Evolutionary conservation across 2,329 filamentous ascomycete species (phyloP), one percentile per base, ranked within the genome.

Genomic region (Aspergillus uvarum): DNA sequence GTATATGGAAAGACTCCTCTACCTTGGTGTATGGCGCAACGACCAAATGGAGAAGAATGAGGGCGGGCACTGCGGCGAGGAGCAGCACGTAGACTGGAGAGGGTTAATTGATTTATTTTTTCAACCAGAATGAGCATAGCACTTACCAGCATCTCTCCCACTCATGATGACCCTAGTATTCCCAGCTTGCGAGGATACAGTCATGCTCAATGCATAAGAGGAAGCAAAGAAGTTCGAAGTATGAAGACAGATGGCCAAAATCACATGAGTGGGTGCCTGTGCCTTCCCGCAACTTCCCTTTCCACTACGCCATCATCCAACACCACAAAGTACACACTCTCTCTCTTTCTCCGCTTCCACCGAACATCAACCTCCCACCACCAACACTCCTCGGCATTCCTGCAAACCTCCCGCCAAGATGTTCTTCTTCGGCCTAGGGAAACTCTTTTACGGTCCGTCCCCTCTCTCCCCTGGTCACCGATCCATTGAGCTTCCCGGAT

Each of bases 1-100:
- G 95, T 60, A 98, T 87, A 75, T 96, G 96, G 84, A 99, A 98
- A 0, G 94, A 98, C 77, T 99, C 95, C 76, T 99, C 95, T 61
- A 99, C 95, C 76, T 99, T 99, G 59, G 93, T 97, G 79, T 96
- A 94, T 0, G 95, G 95, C 11, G 93, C 87, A 24, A 87, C 74
- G 62, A 87, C 71, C 58, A 96, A 85, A 75, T 96, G 91, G 57
- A 89, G 58, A 60, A 90, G 74, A 67, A 91, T 81, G 35, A 88
- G 72, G 2, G 81, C 74, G 1, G 90, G 89, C 59, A 92, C 80
- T 53, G 87, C 76, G 64, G 87, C 71, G 56, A 73, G 68, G 11
- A 77, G 62, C 10, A 77, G 53, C 29, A 60, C 44, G 44, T 61
- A 64, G 16, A 61, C 65, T 65, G 31, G 44, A 42, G 12, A 8